Base-by-base conservation (phyloP, 1,139 yeast genomes). In the Candida tunisiensis region DNA sequence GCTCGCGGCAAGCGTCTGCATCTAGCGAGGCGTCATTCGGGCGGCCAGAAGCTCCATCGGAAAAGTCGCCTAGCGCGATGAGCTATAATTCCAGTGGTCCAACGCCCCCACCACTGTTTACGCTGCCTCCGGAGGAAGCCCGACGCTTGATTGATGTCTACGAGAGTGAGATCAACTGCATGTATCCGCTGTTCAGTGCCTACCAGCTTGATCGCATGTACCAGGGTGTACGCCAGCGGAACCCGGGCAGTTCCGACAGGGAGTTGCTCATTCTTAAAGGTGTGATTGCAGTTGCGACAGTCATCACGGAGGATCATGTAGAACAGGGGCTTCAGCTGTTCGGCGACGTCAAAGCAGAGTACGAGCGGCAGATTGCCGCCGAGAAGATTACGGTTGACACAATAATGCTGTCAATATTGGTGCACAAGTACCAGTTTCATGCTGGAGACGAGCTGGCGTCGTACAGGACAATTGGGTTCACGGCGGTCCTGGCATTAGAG, bases 111-210 rank as follows among this genome's bases (percentile, higher is more conserved):
- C n/a, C n/a, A n/a, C n/a, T n/a, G n/a, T n/a, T n/a, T n/a, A n/a
- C n/a, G n/a, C n/a, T n/a, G n/a, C n/a, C n/a, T n/a, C n/a, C n/a
- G n/a, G n/a, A n/a, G n/a, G 38, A 33, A 8, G 44, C 42, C 5
- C 27, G 25, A 12, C 23, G 21, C n/a, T 22, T 36, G 16, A 27
- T 42, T 6, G 34, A 34, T 13, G 34, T 35, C 6, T 42, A 37
- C 27, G 47, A 42, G 23, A 25, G 30, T 11, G 47, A 42, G 26
- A 36, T 42, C 15, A 40, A 40, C 28, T 33, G 40, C 28, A 32
- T 42, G 38, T 42, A 38, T 20, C 47, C 47, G 2, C 32, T 42
- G 16, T 42, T 42, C 30, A n/a, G n/a, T n/a, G n/a, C n/a, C n/a
- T n/a, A n/a, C n/a, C n/a, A n/a, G n/a, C n/a, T n/a, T n/a, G n/a